phyloP scores from a whole-genome alignment of 805 yeast species.

The Teunomyces pallodes region DNA sequence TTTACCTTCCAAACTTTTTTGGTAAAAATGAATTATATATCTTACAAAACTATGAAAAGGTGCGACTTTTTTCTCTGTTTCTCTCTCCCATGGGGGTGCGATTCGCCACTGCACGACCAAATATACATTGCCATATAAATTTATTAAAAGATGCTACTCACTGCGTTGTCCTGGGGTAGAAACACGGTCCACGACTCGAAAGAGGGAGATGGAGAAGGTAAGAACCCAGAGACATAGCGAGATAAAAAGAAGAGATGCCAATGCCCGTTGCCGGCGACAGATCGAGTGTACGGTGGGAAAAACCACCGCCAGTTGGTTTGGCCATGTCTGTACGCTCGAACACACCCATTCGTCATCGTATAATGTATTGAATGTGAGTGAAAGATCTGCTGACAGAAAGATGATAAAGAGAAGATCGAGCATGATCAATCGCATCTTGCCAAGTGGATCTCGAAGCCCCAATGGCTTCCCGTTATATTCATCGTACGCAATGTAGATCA shows the following conservation, averaged over 20 bases:
- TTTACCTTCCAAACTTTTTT: no score
- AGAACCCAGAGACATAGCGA: conserved; percentile 79
- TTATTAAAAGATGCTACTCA: neutral
- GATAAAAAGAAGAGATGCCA: conserved; percentile 76
- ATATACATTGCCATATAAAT: neutral
- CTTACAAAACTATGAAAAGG: neutral
- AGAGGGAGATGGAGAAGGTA: conserved; percentile 78
- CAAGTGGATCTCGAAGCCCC: conserved; percentile 82
- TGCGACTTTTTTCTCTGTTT: neutral
- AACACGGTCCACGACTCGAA: conserved; percentile 76
- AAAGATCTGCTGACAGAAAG: conserved; percentile 81
- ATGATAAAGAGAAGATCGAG: conserved; percentile 85
- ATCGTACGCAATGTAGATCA: conserved; percentile 80
- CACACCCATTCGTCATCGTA: conserved; percentile 83
- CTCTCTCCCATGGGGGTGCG: neutral
- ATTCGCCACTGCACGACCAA: neutral
- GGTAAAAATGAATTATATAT: neutral
- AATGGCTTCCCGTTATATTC: conserved; percentile 91
- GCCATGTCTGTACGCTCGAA: conserved; percentile 12
- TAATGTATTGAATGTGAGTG: conserved; percentile 80
- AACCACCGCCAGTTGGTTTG: conserved; percentile 13
- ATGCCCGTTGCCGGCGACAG: conserved; percentile 74
- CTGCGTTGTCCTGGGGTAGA: conserved; percentile 5
- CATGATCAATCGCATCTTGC: conserved; percentile 77
- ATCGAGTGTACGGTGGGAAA: conserved; percentile 46